A percentile compares a stretch with the other conserved stretches of the same genome.
phyloP scores from a whole-genome alignment of 495 filamentous ascomycete genomes.

The Neohortaea acidophila region DNA sequence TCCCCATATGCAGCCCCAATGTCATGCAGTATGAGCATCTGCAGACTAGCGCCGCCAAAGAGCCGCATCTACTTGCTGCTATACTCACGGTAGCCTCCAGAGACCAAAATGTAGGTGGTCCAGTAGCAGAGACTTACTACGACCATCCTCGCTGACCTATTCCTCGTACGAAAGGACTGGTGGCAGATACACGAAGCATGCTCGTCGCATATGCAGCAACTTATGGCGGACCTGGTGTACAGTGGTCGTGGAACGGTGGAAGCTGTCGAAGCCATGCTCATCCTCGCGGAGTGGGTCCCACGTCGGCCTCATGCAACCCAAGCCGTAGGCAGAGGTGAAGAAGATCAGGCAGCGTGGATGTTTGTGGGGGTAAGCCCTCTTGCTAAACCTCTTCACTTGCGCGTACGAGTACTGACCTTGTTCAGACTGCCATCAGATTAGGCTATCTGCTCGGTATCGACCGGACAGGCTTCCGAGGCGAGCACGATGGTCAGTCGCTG shows the following conservation, averaged over 20 bases:
- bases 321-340: constrained; percentile 46
- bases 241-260: constrained; percentile 44
- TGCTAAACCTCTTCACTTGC: no score
- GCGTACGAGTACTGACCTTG: no score
- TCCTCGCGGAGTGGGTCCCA: constrained; percentile 50
- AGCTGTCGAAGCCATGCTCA: constrained; percentile 45
- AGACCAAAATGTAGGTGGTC: no score
- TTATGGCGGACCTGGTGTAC: constrained; percentile 43
- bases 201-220: constrained; percentile 46
- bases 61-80: constrained; percentile 46
- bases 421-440: constrained; percentile 41
- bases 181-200: constrained; percentile 44
- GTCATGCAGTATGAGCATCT: constrained; percentile 37
- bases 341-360: constrained; percentile 53
- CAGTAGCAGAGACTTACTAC: no score
- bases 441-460: constrained; percentile 42
- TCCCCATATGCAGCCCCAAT: constrained; percentile 43
- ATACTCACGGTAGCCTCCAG: constrained; percentile 49
- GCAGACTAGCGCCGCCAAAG: constrained; percentile 33
- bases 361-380: no score
- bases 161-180: no score
- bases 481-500: constrained; percentile 6
- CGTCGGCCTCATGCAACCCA: constrained; percentile 31
- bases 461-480: constrained; percentile 11
- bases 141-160: no score